phyloP scores from a whole-genome alignment of 352 stramenopile genomes.

The Pythium aquatile region DNA sequence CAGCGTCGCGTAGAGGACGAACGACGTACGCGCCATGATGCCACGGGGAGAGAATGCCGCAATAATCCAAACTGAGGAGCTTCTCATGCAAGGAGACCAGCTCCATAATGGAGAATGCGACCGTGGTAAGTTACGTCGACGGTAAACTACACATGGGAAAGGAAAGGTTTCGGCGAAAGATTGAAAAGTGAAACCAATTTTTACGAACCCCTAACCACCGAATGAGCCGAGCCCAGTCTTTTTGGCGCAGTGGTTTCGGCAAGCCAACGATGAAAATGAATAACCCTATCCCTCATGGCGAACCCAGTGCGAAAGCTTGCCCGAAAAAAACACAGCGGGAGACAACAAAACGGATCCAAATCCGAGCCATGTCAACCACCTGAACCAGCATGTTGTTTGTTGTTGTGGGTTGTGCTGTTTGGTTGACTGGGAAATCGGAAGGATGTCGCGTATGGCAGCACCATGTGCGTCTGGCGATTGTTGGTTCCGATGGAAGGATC shows the following conservation, averaged over 20 bases:
- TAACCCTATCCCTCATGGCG: not conserved
- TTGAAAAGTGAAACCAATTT: slow-evolving; percentile 26
- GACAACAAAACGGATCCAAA: not conserved
- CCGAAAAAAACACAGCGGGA: not conserved
- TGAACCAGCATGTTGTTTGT: no score
- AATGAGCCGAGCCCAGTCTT: not conserved
- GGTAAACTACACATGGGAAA: slow-evolving; percentile 14
- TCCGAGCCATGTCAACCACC: not conserved
- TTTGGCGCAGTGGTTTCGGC: slow-evolving; percentile 9
- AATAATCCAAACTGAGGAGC: slow-evolving; percentile 15
- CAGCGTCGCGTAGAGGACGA: slow-evolving; percentile 27
- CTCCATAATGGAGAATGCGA: not conserved
- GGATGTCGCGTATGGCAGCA: not conserved
- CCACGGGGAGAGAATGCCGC: not conserved
- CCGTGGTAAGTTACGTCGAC: slow-evolving; percentile 10
- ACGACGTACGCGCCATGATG: slow-evolving; percentile 16
- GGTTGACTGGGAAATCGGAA: not conserved
- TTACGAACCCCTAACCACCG: slow-evolving; percentile 14
- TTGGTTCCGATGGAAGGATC: not conserved
- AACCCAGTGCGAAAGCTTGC: not conserved
- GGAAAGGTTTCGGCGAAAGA: slow-evolving; percentile 4
- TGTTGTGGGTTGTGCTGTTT: not conserved
- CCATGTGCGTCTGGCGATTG: not conserved
- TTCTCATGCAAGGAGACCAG: not conserved
- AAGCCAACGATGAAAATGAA: not conserved